These are phyloP conservation scores for Candida manassasensis DNA, from an alignment of 805 yeast genomes.

Conservation along the genomic window DNA sequence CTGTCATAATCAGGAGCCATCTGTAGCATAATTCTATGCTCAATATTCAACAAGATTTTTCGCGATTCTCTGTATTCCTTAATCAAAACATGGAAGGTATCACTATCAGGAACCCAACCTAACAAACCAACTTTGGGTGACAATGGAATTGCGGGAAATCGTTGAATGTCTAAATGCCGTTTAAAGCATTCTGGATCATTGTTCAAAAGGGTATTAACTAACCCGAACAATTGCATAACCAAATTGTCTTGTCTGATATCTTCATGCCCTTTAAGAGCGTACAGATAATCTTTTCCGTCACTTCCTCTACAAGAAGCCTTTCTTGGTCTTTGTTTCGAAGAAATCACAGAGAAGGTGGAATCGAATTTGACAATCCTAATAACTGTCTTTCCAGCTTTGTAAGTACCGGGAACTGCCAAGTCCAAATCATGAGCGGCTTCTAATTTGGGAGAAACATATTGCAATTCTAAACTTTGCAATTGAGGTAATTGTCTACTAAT, in stretches of 20 bases:
- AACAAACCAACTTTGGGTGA: constrained; percentile 95
- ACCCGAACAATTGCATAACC: constrained; percentile 96
- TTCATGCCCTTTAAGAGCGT: constrained; percentile 88
- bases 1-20: constrained; percentile 97
- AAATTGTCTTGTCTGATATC: constrained; percentile 96
- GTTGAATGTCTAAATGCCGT: constrained; percentile 89
- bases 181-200: constrained; percentile 95
- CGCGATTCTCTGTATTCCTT: constrained; percentile 90
- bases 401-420: constrained; percentile 92
- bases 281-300: constrained; percentile 88
- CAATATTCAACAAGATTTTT: constrained; percentile 84
- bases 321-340: constrained; percentile 96
- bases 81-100: constrained; percentile 90
- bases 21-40: constrained; percentile 91
- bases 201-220: constrained; percentile 83
- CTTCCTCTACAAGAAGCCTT: constrained; percentile 74
- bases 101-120: constrained; percentile 98
- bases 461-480: constrained; percentile 78
- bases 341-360: constrained; percentile 77
- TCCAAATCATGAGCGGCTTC: constrained; percentile 74
- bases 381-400: constrained; percentile 76
- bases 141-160: constrained; percentile 88
- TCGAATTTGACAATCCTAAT: constrained; percentile 72
- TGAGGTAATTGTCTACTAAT: constrained; percentile 87
- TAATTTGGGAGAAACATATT: constrained; percentile 88